A percentile compares a stretch with the other conserved stretches of the same genome.
phyloP scores from a whole-genome alignment of 1,284 basidiomycete species.

The Ganoderma resinaceum region DNA sequence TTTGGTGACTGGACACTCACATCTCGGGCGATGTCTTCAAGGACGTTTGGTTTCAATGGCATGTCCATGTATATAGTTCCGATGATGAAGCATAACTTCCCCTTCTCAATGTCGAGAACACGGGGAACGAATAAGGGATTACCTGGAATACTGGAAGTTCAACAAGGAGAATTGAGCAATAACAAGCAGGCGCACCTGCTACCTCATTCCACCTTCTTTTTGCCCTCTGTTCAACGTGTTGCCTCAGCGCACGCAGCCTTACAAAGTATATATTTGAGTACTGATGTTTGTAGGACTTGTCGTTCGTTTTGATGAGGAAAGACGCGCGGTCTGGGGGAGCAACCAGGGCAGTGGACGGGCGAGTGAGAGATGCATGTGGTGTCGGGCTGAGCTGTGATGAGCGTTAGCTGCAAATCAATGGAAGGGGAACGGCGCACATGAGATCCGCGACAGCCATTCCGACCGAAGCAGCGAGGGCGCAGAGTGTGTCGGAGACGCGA shows the following conservation, averaged over 20 bases:
- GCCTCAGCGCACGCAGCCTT: conserved; percentile 70
- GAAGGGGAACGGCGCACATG: conserved; percentile 8
- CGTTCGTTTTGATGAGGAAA: conserved; percentile 59
- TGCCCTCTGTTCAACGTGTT: conserved; percentile 71
- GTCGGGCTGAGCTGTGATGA: conserved; percentile 25
- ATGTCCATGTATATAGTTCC: conserved; percentile 98
- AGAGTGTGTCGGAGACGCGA: not conserved
- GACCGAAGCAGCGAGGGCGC: not conserved
- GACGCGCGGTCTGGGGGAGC: conserved; percentile 48
- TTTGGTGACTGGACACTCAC: conserved; percentile 54
- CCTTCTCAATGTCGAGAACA: conserved; percentile 89
- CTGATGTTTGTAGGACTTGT: conserved; percentile 84
- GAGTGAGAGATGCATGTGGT: conserved; percentile 33
- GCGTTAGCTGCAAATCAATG: not conserved
- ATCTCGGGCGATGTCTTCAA: conserved; percentile 93
- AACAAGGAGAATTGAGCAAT: not conserved
- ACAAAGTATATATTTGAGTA: conserved; percentile 95
- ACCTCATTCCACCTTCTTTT: conserved; percentile 70
- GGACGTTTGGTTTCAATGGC: conserved; percentile 96
- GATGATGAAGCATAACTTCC: conserved; percentile 87
- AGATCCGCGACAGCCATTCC: conserved; percentile 18
- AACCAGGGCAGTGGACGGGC: conserved; percentile 33
- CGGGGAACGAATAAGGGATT: conserved; percentile 80
- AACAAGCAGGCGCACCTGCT: conserved; percentile 53
- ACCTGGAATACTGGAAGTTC: conserved; percentile 48